Evolutionary conservation across 345 rosid species (phyloP).

Genomic region (Gossypium mustelinum): DNA sequence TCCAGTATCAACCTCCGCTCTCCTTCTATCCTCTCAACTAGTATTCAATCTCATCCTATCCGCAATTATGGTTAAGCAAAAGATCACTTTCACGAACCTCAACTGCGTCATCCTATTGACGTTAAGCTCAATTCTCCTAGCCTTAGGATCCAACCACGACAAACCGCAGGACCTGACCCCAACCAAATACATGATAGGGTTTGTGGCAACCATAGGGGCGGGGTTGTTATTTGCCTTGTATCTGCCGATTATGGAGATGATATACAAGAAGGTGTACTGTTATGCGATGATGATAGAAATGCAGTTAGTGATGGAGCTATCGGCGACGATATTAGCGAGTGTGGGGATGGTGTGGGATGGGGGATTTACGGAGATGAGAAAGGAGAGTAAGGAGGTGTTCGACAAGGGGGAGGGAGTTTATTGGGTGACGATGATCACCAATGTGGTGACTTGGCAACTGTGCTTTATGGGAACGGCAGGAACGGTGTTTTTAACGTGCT

Average conservation of each 20-base stretch:
- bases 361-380: slow-evolving; percentile 47
- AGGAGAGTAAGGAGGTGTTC: slow-evolving; percentile 37
- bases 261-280: slow-evolving; percentile 56
- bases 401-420: slow-evolving; percentile 43
- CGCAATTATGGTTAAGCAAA: slow-evolving; percentile 68
- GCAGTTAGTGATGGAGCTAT: slow-evolving; percentile 68
- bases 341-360: slow-evolving; percentile 52
- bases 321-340: slow-evolving; percentile 54
- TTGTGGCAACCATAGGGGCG: slow-evolving; percentile 65
- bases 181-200: slow-evolving; percentile 65
- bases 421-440: slow-evolving; percentile 35
- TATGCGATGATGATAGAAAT: slow-evolving; percentile 82
- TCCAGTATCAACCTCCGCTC: slow-evolving; percentile 87
- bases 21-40: slow-evolving; percentile 74
- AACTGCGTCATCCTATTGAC: slow-evolving; percentile 75
- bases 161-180: slow-evolving; percentile 45
- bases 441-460: slow-evolving; percentile 79
- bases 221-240: slow-evolving; percentile 81
- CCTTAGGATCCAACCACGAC: slow-evolving; percentile 52
- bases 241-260: slow-evolving; percentile 71
- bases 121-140: slow-evolving; percentile 64
- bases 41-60: slow-evolving; percentile 80
- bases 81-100: slow-evolving; percentile 69
- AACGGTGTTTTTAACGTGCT: slow-evolving; percentile 72
- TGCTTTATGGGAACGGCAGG: slow-evolving; percentile 89